Conservation (phyloP, 495 filamentous ascomycete species). For the Hamigera avellanea region DNA sequence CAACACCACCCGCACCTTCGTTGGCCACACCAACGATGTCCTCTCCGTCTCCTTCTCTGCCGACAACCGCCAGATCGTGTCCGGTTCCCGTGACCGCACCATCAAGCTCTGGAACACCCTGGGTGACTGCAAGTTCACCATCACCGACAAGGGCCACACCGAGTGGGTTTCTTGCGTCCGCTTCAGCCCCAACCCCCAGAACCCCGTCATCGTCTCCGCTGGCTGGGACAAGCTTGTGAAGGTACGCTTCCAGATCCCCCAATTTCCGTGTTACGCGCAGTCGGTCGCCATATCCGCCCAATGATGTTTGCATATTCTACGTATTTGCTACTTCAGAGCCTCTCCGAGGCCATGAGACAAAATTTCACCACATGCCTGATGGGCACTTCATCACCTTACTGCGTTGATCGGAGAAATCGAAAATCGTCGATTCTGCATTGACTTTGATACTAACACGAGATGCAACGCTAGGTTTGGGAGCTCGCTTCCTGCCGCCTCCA, state of each 20-base stretch:
- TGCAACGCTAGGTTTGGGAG: constrained; percentile 84
- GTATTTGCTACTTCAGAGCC: constrained; percentile 99
- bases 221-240: constrained; percentile 99
- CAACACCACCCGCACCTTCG: constrained; percentile 92
- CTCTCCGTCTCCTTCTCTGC: constrained; percentile 99
- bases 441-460: constrained; percentile 13
- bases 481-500: constrained; percentile 98
- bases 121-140: constrained; percentile 99
- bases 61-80: constrained; percentile 99
- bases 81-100: constrained; percentile 89
- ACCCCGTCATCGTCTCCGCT: constrained; percentile 97
- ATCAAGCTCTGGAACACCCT: constrained; percentile 99
- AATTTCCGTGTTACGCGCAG: constrained; percentile 5
- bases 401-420: no score
- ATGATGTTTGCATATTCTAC: constrained; percentile 90
- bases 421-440: constrained; percentile 8
- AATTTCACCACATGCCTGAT: constrained; percentile 86
- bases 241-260: constrained; percentile 48
- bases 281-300: constrained; percentile 24
- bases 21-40: constrained; percentile 98
- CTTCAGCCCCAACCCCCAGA: constrained; percentile 99
- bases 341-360: constrained; percentile 83
- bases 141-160: constrained; percentile 98
- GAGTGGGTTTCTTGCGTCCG: constrained; percentile 99
- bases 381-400: no score